phyloP scores from a whole-genome alignment of 108 stramenopile species.

The Licmophora abbreviata region DNA sequence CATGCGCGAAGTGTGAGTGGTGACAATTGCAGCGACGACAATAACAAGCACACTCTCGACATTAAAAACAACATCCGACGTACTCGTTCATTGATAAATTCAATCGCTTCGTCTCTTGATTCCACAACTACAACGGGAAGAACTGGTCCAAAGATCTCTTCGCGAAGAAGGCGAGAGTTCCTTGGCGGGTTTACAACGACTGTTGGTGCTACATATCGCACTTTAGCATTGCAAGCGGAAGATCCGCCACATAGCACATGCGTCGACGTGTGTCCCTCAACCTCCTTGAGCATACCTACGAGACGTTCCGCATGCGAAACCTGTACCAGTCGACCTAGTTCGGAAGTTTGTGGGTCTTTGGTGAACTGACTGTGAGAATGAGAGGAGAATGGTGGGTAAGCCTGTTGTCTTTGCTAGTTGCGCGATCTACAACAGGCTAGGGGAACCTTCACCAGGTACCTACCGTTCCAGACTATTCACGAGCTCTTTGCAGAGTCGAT shows the following conservation, averaged over 20 bases:
- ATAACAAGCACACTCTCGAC: slow-evolving; percentile 9
- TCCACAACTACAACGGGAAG: slow-evolving; percentile 61
- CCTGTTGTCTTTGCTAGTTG: not conserved
- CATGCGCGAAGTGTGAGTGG: not conserved
- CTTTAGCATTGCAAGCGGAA: slow-evolving; percentile 18
- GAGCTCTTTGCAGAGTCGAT: slow-evolving; percentile 9
- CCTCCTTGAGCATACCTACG: slow-evolving; percentile 26
- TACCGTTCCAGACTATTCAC: not conserved
- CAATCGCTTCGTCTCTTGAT: slow-evolving; percentile 48
- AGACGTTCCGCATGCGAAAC: slow-evolving; percentile 29
- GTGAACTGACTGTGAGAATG: slow-evolving; percentile 17
- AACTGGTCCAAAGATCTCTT: slow-evolving; percentile 89
- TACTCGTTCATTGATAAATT: slow-evolving; percentile 27
- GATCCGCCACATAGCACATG: slow-evolving; percentile 37
- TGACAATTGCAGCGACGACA: not conserved
- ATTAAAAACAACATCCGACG: slow-evolving; percentile 5
- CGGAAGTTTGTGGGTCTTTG: slow-evolving; percentile 12
- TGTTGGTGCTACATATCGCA: slow-evolving; percentile 52
- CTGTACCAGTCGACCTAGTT: slow-evolving; percentile 38
- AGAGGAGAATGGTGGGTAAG: too few relatives aligned
- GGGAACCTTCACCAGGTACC: not conserved
- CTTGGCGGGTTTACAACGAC: slow-evolving; percentile 42
- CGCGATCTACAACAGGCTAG: not conserved
- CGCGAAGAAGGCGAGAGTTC: slow-evolving; percentile 45
- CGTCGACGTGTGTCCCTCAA: slow-evolving; percentile 8